Percentiles rank a stretch among this genome's conserved stretches.
Conservation (phyloP, 306 rosid genomes). For the Senna tora region DNA sequence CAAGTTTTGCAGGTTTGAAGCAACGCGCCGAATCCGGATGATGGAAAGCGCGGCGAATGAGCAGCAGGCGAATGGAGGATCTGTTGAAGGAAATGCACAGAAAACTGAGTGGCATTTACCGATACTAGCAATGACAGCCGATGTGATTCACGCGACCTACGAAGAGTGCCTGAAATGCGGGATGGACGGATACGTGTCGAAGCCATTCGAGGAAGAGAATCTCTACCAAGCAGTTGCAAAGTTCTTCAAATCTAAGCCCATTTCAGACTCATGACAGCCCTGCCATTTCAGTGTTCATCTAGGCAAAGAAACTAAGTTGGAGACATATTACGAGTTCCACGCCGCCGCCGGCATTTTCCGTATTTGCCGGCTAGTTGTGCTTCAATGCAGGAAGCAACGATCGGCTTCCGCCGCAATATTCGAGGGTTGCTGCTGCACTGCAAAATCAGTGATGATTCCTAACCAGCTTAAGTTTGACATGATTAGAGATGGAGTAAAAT, state of each 20-base stretch:
- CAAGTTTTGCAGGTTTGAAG: constrained; percentile 72
- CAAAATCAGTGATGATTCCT: constrained; percentile 43
- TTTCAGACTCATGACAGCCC: constrained; percentile 38
- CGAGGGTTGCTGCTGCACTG: constrained; percentile 28
- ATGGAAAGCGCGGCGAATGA: constrained; percentile 74
- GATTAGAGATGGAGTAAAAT: constrained; percentile 48
- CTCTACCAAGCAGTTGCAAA: constrained; percentile 83
- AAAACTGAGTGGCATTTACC: constrained; percentile 72
- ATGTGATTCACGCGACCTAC: constrained; percentile 89
- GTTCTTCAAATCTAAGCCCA: constrained; percentile 65
- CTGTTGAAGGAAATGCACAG: constrained; percentile 39
- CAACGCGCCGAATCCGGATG: constrained; percentile 68
- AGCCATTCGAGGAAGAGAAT: constrained; percentile 96
- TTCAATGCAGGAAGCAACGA: constrained; percentile 28
- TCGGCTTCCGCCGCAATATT: constrained; percentile 18
- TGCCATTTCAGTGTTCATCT: constrained; percentile 6
- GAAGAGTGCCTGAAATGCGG: constrained; percentile 85
- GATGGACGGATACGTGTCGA: constrained; percentile 96
- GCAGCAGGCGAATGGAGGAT: constrained; percentile 49
- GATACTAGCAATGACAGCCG: constrained; percentile 96
- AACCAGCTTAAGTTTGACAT: constrained; percentile 46
- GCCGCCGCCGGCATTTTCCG: constrained; percentile 42
- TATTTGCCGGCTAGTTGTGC: constrained; percentile 28
- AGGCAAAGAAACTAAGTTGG: not conserved
- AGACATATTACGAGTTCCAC: constrained; percentile 2